These are phyloP conservation scores for Penicillium corylophilum DNA, from an alignment of 2,329 filamentous ascomycete genomes.

Conservation along the genomic window DNA sequence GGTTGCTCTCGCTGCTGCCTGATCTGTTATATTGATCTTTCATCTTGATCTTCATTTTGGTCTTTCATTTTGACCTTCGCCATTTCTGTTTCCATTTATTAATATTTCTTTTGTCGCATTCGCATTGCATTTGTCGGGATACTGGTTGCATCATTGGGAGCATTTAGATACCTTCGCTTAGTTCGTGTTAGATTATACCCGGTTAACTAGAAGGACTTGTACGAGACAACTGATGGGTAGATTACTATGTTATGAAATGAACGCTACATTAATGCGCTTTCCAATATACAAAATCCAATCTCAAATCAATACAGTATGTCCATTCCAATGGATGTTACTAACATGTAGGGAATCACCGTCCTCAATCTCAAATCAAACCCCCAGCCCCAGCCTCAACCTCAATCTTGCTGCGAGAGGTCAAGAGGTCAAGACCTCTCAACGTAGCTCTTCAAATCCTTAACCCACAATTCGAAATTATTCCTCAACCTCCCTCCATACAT, in stretches of 20 bases:
- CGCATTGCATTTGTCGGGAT: not conserved
- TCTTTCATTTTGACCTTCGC: not conserved
- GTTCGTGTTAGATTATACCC: conserved; percentile 13
- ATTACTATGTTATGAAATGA: not conserved
- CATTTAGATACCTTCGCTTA: not conserved
- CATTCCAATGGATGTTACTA: too few species aligned
- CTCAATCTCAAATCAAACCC: too few species aligned
- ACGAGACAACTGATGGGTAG: not conserved
- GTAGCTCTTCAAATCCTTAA: conserved; percentile 42
- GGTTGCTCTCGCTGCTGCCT: conserved; percentile 25
- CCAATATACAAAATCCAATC: too few species aligned
- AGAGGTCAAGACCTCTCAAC: conserved; percentile 26
- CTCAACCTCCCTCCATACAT: conserved; percentile 41
- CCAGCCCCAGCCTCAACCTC: too few species aligned
- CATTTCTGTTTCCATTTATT: not conserved
- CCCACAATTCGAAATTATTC: conserved; percentile 43
- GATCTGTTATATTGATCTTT: not conserved
- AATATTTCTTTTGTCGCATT: not conserved
- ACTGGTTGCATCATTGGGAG: not conserved
- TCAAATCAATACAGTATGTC: not conserved
- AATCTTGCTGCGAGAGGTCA: too few species aligned
- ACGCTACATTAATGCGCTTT: not conserved
- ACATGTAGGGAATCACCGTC: too few species aligned
- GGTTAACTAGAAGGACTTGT: conserved; percentile 18
- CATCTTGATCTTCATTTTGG: not conserved